These are phyloP conservation scores for Pseudonitzschia pungens DNA, from an alignment of 108 stramenopile species.

Conservation along the genomic window DNA sequence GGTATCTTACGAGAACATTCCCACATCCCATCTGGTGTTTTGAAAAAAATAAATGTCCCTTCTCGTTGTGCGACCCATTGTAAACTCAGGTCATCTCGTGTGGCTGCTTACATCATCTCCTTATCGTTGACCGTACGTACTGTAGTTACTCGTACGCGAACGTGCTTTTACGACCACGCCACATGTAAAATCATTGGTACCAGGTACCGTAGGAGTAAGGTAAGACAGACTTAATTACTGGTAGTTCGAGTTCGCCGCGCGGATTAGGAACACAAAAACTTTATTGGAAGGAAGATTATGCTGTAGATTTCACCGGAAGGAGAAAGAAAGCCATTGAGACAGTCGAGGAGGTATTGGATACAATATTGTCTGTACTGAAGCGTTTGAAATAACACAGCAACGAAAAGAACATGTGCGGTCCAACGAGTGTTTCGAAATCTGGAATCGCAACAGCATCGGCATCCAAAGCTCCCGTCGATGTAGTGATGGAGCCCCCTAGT, in stretches of 20 bases:
- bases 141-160: neutral
- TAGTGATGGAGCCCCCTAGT: conserved; percentile 14
- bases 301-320: no score
- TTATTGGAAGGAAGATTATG: no score
- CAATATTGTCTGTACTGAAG: neutral
- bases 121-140: neutral
- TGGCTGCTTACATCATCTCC: neutral
- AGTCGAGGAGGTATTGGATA: neutral
- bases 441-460: neutral
- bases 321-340: no score
- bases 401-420: conserved; percentile 11
- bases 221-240: no score
- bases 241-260: no score
- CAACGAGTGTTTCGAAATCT: conserved; percentile 4
- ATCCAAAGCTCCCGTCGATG: conserved; percentile 15
- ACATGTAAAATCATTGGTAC: no score
- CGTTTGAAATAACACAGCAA: neutral
- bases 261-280: no score
- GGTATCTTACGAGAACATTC: neutral
- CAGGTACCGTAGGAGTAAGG: no score
- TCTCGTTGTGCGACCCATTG: no score
- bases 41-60: no score
- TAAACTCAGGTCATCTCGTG: no score
- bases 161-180: neutral
- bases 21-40: neutral